phyloP scores from a whole-genome alignment of 2,329 filamentous ascomycete species.

The Fusarium xyrophilum region DNA sequence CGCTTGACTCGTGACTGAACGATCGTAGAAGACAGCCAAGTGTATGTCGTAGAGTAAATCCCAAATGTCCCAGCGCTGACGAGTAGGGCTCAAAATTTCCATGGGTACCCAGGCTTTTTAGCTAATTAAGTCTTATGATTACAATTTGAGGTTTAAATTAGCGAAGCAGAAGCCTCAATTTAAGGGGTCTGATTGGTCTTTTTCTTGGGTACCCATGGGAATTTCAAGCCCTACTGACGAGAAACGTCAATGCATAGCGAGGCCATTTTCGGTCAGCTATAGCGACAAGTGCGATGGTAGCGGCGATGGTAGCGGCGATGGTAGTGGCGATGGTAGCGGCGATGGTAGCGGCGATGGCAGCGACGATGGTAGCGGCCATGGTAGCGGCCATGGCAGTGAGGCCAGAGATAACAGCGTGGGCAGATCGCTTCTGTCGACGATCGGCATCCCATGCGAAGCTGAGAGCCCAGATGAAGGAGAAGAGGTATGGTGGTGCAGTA shows the following conservation, averaged over 20 bases:
- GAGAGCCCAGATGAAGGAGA: background rate
- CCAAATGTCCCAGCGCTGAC: background rate
- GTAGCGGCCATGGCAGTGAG: background rate
- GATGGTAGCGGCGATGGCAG: background rate
- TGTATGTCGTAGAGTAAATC: background rate
- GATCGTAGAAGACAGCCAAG: background rate
- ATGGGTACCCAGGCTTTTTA: too few relatives aligned
- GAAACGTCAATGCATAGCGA: background rate
- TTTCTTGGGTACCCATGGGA: too few relatives aligned
- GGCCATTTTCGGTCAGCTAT: background rate
- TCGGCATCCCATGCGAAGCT: background rate
- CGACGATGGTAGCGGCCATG: too few relatives aligned
- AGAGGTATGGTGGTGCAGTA: rapidly evolving
- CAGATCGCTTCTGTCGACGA: background rate
- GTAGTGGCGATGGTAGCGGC: background rate
- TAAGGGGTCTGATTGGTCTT: too few relatives aligned
- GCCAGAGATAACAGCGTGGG: background rate
- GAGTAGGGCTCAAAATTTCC: too few relatives aligned
- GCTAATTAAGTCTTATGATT: too few relatives aligned
- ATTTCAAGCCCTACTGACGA: too few relatives aligned
- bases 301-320: background rate
- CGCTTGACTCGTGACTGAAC: background rate
- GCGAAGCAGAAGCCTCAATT: too few relatives aligned
- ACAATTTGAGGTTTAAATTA: too few relatives aligned
- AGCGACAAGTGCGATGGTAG: background rate